Base-by-base conservation (phyloP, 306 rosid genomes). In the Citrullus amarus region DNA sequence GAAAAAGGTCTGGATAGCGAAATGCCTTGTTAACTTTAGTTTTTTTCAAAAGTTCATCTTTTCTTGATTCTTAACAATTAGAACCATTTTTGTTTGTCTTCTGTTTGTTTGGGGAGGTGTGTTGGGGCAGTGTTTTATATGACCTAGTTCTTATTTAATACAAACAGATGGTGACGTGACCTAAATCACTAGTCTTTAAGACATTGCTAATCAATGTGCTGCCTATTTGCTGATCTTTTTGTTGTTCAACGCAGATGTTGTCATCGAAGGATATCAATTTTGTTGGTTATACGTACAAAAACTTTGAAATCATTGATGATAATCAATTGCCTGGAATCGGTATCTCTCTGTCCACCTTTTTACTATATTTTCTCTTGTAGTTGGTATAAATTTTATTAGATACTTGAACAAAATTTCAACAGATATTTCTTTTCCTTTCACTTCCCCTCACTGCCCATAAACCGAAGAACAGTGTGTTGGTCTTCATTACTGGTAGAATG, bases 231-330 rank as follows among this genome's bases (percentile, higher is more conserved):
- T 51, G 74, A 81, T 83, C 39, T 54, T 46, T 81, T 82, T 82
- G 80, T 77, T 79, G 85, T 59, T 57, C 79, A 66, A 68, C 90
- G 90, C 91, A 96, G 99, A 96, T 96, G 99, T 84, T 96, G 80
- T 89, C 98, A 25, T 92, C 98, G 39, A 93, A 91, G 83, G 99
- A 96, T 80, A 84, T 91, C 63, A 96, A 96, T 90, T 96, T 96
- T 48, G 99, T 93, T 68, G 99, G 99, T 10, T 95, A 95, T 87
- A 95, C 99, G 4, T 95, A 89, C 80, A 95, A 96, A 88, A 96
- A 96, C 91, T 90, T 81, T 3, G 98, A 96, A 84, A 93, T 96
- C 55, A 91, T 96, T 82, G 91, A 96, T 60, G 97, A 92, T 80
- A 85, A 88, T 81, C 97, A 96, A 79, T 82, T 96, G 70, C 91